Conservation (phyloP, 805 yeast genomes). For the Yarrowia alimentaria region DNA sequence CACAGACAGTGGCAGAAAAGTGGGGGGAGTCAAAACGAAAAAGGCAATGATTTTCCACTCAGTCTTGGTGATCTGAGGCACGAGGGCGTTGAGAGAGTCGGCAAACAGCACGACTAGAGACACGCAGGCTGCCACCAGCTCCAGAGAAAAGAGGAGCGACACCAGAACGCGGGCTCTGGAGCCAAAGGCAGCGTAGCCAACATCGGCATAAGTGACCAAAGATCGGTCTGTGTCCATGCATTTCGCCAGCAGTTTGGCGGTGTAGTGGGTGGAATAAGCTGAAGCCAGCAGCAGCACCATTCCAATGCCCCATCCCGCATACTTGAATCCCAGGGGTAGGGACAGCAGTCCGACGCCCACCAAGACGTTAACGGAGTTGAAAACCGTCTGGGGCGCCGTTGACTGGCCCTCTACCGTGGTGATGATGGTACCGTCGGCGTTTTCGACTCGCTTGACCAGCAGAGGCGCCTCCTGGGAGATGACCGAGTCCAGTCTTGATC, state of each 20-base stretch:
- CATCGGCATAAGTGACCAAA: conserved; percentile 81
- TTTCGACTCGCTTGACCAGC: conserved; percentile 62
- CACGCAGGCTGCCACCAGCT: conserved; percentile 77
- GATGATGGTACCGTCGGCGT: conserved; percentile 63
- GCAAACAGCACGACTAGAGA: conserved; percentile 79
- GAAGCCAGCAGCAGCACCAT: conserved; percentile 55
- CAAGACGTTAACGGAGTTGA: conserved; percentile 60
- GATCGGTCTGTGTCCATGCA: conserved; percentile 80
- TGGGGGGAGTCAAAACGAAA: conserved; percentile 70
- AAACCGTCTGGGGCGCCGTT: conserved; percentile 64
- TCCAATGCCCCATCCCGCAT: conserved; percentile 62
- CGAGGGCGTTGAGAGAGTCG: conserved; percentile 73
- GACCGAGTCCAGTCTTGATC: conserved; percentile 29
- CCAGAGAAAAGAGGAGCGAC: conserved; percentile 71
- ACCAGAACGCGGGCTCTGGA: conserved; percentile 69
- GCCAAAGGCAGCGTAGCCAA: conserved; percentile 85
- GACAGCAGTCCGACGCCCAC: conserved; percentile 68
- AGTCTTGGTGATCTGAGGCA: conserved; percentile 52
- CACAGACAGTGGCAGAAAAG: conserved; percentile 72
- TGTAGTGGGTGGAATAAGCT: conserved; percentile 69
- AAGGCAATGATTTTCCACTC: conserved; percentile 59
- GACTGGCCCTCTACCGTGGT: conserved; percentile 80
- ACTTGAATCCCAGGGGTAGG: conserved; percentile 57
- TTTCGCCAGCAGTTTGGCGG: conserved; percentile 69
- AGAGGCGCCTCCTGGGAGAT: conserved; percentile 51